Base-by-base conservation (phyloP, 1,284 basidiomycete genomes). In the Rhodotorula sp. region DNA sequence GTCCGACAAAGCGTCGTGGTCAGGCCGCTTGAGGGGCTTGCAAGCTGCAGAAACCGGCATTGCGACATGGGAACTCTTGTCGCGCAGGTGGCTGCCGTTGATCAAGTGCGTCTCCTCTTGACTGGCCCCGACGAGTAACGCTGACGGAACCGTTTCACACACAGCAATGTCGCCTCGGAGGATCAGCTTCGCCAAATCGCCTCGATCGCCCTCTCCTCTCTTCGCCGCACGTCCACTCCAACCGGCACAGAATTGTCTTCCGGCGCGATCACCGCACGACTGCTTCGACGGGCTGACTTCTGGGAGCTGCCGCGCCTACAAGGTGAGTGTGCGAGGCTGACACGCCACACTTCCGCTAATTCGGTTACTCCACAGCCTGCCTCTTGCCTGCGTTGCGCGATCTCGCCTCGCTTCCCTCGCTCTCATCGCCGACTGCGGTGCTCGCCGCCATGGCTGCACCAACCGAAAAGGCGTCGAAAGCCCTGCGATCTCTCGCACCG, bases 261-360 rank as follows among this genome's bases (percentile, higher is more conserved):
- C 8, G 31, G 31, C 28, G 22, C 54, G 22, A 13, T 55, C 22
- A 28, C 34, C 50, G 56, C 2, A 51, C 60, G 40, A 66, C 59
- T 74, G 0, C 56, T 75, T 1, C 70, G 62, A 5, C 68, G 72
- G n/a, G 72, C 74, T 13, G 74, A 75, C 31, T 71, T 76, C 62
- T 76, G 70, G 62, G 76, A 76, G 44, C 53, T 68, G 1, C n/a
- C 60, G 16, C 52, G 66, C 5, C n/a, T 75, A 2, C 70, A 71
- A 50, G 46, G 74, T 76, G 15, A 16, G 63, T 22, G 6, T 8
- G 18, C 37, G 9, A 22, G 20, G 15, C 18, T n/a, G 34, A 10
- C 20, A 34, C 6, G 24, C 9, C 3, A 1, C 18, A 22, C 11
- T 26, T 7, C 6, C 26, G 26, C 8, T 34, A 4, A 34, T 15